Conservation (phyloP, 345 rosid genomes). For the Populus davidiana region DNA sequence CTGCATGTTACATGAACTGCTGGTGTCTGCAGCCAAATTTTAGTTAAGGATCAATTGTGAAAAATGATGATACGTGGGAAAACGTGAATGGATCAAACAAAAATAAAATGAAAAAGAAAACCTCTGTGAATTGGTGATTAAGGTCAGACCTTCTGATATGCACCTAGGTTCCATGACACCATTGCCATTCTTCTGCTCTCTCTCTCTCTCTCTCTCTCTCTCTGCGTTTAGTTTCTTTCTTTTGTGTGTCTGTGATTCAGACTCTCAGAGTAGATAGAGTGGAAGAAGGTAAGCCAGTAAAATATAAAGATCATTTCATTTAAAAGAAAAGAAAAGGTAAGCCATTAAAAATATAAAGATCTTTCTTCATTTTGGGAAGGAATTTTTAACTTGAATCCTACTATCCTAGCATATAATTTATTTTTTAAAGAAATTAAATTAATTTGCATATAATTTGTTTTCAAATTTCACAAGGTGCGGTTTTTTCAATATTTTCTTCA, state of each 20-base stretch:
- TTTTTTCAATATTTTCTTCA: too few species aligned
- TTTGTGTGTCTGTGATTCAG: neutral
- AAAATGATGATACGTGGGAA: neutral
- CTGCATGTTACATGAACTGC: slow-evolving; percentile 48
- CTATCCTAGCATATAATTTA: too few species aligned
- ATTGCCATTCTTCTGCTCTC: slow-evolving; percentile 32
- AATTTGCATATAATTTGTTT: too few species aligned
- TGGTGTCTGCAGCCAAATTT: slow-evolving; percentile 27
- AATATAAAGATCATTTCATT: slow-evolving; percentile 1
- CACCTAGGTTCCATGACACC: slow-evolving; percentile 34
- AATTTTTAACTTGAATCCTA: too few species aligned
- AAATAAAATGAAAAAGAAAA: neutral
- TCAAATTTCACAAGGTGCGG: too few species aligned
- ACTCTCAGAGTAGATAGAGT: neutral
- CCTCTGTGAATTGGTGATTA: neutral
- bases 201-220: neutral
- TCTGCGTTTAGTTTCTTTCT: neutral
- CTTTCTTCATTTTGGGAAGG: neutral
- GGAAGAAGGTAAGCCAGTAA: slow-evolving; percentile 19
- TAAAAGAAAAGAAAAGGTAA: neutral
- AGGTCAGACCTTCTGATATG: slow-evolving; percentile 44
- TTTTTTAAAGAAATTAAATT: too few species aligned
- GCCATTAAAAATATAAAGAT: neutral
- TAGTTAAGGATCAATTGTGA: neutral
- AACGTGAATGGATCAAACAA: neutral